Percentiles rank a stretch among this genome's conserved stretches.
Conservation (phyloP, 495 filamentous ascomycete genomes). For the Lepidopterella palustris region DNA sequence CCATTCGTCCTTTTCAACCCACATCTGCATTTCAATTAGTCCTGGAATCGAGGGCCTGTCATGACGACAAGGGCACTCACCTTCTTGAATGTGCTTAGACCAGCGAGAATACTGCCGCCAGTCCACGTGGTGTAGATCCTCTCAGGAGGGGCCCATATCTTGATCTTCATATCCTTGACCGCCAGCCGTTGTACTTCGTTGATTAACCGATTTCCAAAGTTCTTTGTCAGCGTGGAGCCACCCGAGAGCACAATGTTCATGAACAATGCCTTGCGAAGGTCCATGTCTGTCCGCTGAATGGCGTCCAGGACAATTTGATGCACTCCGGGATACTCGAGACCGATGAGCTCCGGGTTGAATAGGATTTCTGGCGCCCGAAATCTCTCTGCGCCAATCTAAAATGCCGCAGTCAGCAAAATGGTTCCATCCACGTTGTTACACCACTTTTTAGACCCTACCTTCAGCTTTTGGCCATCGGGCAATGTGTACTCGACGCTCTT, state of each 20-base stretch:
- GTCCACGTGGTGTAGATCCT: slow-evolving; percentile 99
- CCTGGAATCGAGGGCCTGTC: slow-evolving; percentile 7
- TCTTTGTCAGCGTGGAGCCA: slow-evolving; percentile 82
- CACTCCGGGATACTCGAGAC: slow-evolving; percentile 92
- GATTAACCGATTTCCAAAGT: slow-evolving; percentile 91
- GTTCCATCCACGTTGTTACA: background rate
- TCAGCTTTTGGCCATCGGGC: slow-evolving; percentile 87
- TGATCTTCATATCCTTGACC: slow-evolving; percentile 98
- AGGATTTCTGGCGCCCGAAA: slow-evolving; percentile 96
- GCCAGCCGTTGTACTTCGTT: slow-evolving; percentile 87
- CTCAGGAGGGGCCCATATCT: slow-evolving; percentile 96
- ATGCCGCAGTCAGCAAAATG: slow-evolving; percentile 13
- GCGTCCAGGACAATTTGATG: slow-evolving; percentile 97
- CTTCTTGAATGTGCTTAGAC: slow-evolving; percentile 97
- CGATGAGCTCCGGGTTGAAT: slow-evolving; percentile 95
- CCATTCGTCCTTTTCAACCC: slow-evolving; percentile 98
- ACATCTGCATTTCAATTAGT: slow-evolving; percentile 64
- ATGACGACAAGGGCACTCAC: slow-evolving; percentile 43
- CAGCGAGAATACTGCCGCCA: slow-evolving; percentile 93
- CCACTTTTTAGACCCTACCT: slow-evolving; percentile 47
- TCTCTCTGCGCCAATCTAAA: slow-evolving; percentile 76
- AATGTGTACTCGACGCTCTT: slow-evolving; percentile 81
- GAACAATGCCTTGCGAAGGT: slow-evolving; percentile 88
- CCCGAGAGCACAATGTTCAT: slow-evolving; percentile 96
- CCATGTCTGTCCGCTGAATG: slow-evolving; percentile 94